Conservation (phyloP, 768 basidiomycete genomes). For the Mycena vitilis region DNA sequence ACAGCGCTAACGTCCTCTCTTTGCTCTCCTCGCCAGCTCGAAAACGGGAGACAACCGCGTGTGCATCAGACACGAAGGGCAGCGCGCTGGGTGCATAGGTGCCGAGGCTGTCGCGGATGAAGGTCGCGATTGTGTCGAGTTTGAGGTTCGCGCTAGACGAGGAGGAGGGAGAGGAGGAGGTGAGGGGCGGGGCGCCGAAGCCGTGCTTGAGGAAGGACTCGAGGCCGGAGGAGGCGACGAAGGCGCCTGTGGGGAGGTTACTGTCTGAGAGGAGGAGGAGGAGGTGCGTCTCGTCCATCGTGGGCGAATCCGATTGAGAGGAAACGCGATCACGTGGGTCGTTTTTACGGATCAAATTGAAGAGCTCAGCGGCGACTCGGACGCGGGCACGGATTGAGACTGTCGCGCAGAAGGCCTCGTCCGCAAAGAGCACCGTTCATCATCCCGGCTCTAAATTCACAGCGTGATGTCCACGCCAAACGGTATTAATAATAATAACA, state of each 20-base stretch:
- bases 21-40: conserved; percentile 13
- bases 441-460: too few relatives aligned
- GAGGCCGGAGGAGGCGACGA: conserved; percentile 93
- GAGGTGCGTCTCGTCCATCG: conserved; percentile 68
- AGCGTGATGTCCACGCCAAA: too few relatives aligned
- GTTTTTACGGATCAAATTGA: too few relatives aligned
- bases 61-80: conserved; percentile 83
- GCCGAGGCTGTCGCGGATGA: conserved; percentile 77
- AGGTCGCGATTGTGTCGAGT: conserved; percentile 59
- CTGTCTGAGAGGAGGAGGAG: conserved; percentile 88
- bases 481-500: too few relatives aligned
- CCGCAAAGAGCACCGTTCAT: too few relatives aligned
- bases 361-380: too few relatives aligned
- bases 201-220: conserved; percentile 93
- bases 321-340: conserved; percentile 22
- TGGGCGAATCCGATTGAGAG: background rate
- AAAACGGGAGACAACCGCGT: conserved; percentile 53
- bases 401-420: too few relatives aligned
- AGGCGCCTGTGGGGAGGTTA: conserved; percentile 96
- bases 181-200: conserved; percentile 53
- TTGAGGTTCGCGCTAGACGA: conserved; percentile 34
- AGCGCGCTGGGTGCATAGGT: conserved; percentile 83
- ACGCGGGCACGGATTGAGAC: too few relatives aligned
- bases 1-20: conserved; percentile 10
- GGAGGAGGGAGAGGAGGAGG: conserved; percentile 37